These are phyloP conservation scores for Acephala macrosclerotiorum DNA, from an alignment of 2,329 filamentous ascomycete genomes.

Conservation along the genomic window DNA sequence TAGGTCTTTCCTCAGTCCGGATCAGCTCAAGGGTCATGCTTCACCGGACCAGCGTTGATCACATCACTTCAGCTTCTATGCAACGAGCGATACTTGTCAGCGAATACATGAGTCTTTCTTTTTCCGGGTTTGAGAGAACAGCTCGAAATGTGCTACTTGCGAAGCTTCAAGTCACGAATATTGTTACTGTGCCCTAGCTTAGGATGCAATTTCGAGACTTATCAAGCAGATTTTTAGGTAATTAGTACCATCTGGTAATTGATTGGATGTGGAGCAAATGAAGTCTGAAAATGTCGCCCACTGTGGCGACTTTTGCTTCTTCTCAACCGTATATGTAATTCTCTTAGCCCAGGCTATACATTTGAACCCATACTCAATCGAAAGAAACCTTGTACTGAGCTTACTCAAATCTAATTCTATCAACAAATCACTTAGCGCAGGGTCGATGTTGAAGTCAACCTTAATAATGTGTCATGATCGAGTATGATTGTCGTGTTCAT, in stretches of 20 bases:
- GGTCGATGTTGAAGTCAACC: not conserved
- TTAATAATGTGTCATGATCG: too few species aligned
- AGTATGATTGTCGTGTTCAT: too few species aligned
- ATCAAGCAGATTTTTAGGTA: not conserved
- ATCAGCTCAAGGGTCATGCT: constrained; percentile 1
- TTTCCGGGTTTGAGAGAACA: not conserved
- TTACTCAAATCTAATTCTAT: too few species aligned
- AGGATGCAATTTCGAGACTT: not conserved
- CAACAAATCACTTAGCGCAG: not conserved
- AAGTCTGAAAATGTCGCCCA: too few species aligned
- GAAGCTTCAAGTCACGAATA: not conserved
- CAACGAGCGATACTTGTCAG: not conserved
- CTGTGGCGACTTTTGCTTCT: too few species aligned
- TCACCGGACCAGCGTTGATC: not conserved
- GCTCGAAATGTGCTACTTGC: not conserved
- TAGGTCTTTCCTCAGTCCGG: not conserved
- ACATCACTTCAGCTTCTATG: not conserved
- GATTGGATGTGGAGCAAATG: too few species aligned
- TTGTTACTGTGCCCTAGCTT: not conserved
- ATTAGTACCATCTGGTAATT: too few species aligned
- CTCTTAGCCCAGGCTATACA: too few species aligned
- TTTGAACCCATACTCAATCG: too few species aligned
- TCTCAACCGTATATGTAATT: too few species aligned
- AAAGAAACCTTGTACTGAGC: too few species aligned
- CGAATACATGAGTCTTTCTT: not conserved